Base-by-base conservation (phyloP, 352 stramenopile species). In the Phytophthora nicotianae region DNA sequence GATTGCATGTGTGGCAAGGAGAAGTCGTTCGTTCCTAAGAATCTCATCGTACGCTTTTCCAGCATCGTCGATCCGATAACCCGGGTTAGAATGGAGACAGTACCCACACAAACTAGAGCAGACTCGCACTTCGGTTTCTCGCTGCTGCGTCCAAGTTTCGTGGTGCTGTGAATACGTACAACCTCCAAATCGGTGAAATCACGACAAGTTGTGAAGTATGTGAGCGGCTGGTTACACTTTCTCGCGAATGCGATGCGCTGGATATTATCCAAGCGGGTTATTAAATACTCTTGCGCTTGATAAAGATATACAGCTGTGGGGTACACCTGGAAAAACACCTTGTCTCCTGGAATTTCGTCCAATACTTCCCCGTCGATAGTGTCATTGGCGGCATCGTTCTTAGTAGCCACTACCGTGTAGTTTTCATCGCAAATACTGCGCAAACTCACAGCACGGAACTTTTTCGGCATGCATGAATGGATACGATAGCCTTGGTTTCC, bases 1-100 rank as follows among this genome's bases (percentile, higher is more conserved):
- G 88, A 95, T 75, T 99, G 90, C 86, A 99, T 97, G 0, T 84
- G 88, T 13, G 97, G 97, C n/a, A 99, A 75, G 0, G 85, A 90
- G 56, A 99, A 98, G 58, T 98, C 92, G 46, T 88, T 93, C 24
- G 82, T 76, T 48, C 89, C 84, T 49, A 99, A 62, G 35, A 83
- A 58, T 26, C 73, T 64, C 71, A 91, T 83, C 14, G 81, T 88
- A 11, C 74, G 72, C 63, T 95, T 96, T 67, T 95, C 92, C 40
- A 96, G 46, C 51, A 96, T 82, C 23, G 72, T 82, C 37, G 86
- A 96, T 33, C 93, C 93, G 58, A 91, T 86, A 16, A 98, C 90
- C 6, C 72, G 77, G 5, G 77, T 95, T 33, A 85, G 46, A 20
- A 97, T 74, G 10, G 91, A 89, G 5, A 97, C 86, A 7, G 83